Evolutionary conservation across 768 basidiomycete genomes (phyloP).

Genomic region (Tubosaeta brunneosetosa): DNA sequence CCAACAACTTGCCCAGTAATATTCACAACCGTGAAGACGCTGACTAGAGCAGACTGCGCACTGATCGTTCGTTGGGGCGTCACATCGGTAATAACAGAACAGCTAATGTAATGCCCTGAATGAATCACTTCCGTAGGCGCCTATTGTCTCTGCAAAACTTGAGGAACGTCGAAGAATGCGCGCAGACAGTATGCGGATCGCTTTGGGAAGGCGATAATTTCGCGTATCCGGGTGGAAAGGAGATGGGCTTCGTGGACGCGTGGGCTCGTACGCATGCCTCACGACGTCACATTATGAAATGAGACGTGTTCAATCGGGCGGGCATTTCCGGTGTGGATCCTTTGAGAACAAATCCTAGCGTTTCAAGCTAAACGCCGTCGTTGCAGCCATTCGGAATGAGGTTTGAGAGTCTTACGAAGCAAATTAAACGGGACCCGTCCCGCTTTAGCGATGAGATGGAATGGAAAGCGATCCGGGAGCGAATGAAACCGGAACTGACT

Average conservation of each 20-base stretch:
- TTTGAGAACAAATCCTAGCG: neutral
- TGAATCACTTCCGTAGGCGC: constrained; percentile 4
- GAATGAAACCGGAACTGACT: constrained; percentile 2
- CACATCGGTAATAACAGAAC: constrained; percentile 16
- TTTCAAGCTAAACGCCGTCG: constrained; percentile 19
- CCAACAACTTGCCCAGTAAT: constrained; percentile 2
- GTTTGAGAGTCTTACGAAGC: neutral
- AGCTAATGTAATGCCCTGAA: neutral
- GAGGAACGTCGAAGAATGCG: constrained; percentile 5
- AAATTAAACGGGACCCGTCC: constrained; percentile 7
- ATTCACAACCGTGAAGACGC: neutral
- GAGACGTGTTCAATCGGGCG: constrained; percentile 14
- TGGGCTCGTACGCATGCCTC: constrained; percentile 3
- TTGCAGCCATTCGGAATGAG: neutral
- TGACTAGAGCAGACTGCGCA: constrained; percentile 4
- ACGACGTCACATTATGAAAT: constrained; percentile 12
- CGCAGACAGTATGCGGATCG: constrained; percentile 15
- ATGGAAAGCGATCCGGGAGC: constrained; percentile 6
- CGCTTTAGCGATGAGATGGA: neutral
- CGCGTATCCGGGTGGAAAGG: constrained; percentile 1
- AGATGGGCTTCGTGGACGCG: constrained; percentile 8
- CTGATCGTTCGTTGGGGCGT: neutral
- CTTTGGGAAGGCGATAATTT: constrained; percentile 16
- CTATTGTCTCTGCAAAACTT: constrained; percentile 6
- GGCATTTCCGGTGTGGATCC: constrained; percentile 10